phyloP scores from a whole-genome alignment of 768 basidiomycete genomes.

The Paxillus rubicundulus region DNA sequence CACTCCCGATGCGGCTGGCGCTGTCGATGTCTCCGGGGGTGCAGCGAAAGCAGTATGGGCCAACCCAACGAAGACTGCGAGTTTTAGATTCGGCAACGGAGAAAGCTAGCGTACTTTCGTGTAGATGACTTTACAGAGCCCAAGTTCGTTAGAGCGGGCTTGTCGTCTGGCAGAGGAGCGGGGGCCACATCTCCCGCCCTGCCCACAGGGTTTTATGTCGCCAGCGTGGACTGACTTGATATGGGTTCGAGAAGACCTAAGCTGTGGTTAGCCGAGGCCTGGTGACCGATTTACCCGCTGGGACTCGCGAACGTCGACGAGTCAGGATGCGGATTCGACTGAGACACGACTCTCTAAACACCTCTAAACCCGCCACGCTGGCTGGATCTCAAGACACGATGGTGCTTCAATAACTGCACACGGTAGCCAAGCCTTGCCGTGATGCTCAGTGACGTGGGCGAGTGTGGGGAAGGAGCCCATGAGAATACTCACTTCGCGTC shows the following conservation, averaged over 20 bases:
- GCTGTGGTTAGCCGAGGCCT: constrained; percentile 1
- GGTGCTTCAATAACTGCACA: no score
- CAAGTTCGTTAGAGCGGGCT: background rate
- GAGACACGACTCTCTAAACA: no score
- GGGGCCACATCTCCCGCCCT: background rate
- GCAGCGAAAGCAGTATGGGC: constrained; percentile 14
- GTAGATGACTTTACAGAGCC: background rate
- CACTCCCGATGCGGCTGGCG: constrained; percentile 15
- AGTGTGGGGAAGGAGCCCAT: no score
- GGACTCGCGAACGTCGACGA: background rate
- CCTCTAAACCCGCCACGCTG: no score
- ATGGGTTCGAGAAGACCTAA: background rate
- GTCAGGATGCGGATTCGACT: no score
- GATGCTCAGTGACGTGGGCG: no score
- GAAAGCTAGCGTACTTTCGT: background rate
- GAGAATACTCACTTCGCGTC: no score
- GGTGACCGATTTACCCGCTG: background rate
- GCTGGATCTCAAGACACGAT: no score
- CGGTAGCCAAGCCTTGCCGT: no score
- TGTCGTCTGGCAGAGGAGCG: background rate
- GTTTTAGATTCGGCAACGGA: constrained; percentile 16
- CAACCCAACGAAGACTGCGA: constrained; percentile 14
- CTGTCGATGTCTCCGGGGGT: constrained; percentile 10
- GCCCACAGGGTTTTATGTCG: background rate
- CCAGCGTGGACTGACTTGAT: background rate